Conservation (phyloP, 139 green algal species). For the Spirogloea muscicola region DNA sequence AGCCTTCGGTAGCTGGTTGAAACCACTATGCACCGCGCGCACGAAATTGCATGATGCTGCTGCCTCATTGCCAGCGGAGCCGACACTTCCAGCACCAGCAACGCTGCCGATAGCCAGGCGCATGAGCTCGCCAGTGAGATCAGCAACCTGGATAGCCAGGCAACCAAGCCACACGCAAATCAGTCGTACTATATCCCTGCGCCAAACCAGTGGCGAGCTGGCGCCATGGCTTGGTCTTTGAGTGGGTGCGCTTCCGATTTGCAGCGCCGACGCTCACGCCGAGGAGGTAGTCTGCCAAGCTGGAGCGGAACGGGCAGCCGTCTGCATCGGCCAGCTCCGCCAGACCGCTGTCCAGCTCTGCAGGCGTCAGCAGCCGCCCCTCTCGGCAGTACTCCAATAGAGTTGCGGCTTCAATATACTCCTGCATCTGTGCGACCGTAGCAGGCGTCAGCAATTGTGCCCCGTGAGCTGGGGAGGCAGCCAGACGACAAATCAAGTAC, state of each 20-base stretch:
- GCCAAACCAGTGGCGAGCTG: too few species aligned
- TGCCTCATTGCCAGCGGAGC: background rate
- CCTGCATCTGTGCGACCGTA: conserved; percentile 29
- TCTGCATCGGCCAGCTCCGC: background rate
- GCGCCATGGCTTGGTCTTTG: too few species aligned
- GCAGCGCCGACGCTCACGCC: too few species aligned
- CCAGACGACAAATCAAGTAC: conserved; percentile 6
- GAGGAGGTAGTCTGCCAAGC: conserved; percentile 30
- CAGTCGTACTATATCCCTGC: too few species aligned
- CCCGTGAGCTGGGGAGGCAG: background rate
- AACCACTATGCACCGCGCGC: conserved; percentile 10
- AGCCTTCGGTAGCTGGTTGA: conserved; percentile 14
- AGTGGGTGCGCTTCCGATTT: too few species aligned
- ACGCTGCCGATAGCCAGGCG: conserved; percentile 30
- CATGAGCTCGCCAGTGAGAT: conserved; percentile 41
- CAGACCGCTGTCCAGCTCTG: conserved; percentile 19
- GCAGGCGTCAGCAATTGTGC: background rate
- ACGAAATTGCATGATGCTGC: too few species aligned
- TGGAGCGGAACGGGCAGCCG: background rate
- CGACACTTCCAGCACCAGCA: background rate
- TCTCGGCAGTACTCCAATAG: conserved; percentile 23
- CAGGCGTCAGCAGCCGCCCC: background rate
- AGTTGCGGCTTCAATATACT: conserved; percentile 40
- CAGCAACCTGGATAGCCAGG: conserved; percentile 36
- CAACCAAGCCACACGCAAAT: too few species aligned